These are phyloP conservation scores for Xylariaceae sp. DNA, from an alignment of 2,329 filamentous ascomycete genomes.

Conservation along the genomic window DNA sequence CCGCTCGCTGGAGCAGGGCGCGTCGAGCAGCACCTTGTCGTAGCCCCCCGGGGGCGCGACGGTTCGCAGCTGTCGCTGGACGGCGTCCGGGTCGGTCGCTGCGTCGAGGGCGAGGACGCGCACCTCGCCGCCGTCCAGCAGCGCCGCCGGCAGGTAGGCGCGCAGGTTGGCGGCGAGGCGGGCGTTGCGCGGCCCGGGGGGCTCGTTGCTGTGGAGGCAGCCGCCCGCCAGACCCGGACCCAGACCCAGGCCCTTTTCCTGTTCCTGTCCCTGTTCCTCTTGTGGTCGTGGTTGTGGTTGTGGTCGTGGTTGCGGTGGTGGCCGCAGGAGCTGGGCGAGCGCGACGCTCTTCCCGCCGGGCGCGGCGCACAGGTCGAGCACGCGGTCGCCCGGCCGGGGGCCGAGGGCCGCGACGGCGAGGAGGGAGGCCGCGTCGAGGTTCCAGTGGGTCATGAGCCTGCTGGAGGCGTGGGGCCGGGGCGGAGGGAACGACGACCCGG, in stretches of 20 bases:
- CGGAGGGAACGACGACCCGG: constrained; percentile 18
- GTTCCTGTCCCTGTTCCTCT: too few relatives aligned
- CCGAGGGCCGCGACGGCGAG: constrained; percentile 24
- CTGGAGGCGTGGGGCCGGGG: constrained; percentile 13
- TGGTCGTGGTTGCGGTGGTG: too few relatives aligned
- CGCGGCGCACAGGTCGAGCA: constrained; percentile 33
- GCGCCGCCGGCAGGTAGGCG: constrained; percentile 15
- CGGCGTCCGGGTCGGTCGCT: constrained; percentile 16
- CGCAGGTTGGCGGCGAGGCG: constrained; percentile 22
- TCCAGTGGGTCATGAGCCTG: constrained; percentile 22
- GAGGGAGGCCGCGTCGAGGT: constrained; percentile 22
- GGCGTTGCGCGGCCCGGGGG: constrained; percentile 23
- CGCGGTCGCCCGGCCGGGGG: constrained; percentile 26
- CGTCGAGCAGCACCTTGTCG: constrained; percentile 33
- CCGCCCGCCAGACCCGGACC: constrained; percentile 16
- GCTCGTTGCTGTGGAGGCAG: constrained; percentile 30
- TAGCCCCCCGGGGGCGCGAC: constrained; percentile 24
- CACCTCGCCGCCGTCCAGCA: constrained; percentile 16
- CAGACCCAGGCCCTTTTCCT: constrained; percentile 7
- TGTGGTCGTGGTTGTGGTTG: too few relatives aligned
- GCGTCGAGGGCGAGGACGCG: constrained; percentile 19
- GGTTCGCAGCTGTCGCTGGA: too few relatives aligned
- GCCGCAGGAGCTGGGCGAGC: constrained; percentile 17
- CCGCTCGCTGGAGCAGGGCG: constrained; percentile 32
- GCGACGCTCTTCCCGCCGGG: constrained; percentile 16